phyloP scores from a whole-genome alignment of 1,139 yeast genomes.

The Trichomonascaceae sp. region DNA sequence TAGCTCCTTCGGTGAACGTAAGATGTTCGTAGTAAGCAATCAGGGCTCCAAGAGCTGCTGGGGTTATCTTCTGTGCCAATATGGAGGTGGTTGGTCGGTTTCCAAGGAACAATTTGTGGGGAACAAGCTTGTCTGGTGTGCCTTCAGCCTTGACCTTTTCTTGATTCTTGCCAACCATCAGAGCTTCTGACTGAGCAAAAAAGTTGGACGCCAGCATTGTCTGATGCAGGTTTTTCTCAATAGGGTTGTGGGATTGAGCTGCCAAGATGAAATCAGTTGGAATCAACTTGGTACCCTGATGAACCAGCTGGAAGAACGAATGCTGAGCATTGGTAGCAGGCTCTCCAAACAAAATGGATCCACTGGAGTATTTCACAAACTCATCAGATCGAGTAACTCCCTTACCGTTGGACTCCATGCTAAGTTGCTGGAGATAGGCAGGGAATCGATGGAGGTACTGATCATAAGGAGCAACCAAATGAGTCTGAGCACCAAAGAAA shows the following conservation, averaged over 20 bases:
- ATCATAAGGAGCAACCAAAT: slow-evolving; percentile 95
- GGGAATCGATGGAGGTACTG: slow-evolving; percentile 99
- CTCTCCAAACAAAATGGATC: slow-evolving; percentile 93
- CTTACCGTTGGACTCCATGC: slow-evolving; percentile 99
- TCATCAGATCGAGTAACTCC: slow-evolving; percentile 88
- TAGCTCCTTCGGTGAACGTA: slow-evolving; percentile 96
- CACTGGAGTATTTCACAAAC: slow-evolving; percentile 91
- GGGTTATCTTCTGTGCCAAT: slow-evolving; percentile 91
- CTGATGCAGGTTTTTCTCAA: slow-evolving; percentile 90
- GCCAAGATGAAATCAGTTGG: slow-evolving; percentile 96
- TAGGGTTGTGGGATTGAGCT: slow-evolving; percentile 97
- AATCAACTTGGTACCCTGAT: slow-evolving; percentile 96
- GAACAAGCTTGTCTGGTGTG: slow-evolving; percentile 71
- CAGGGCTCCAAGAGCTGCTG: slow-evolving; percentile 90
- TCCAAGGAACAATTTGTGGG: slow-evolving; percentile 95
- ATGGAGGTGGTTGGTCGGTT: slow-evolving; percentile 99
- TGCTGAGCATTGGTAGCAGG: slow-evolving; percentile 99
- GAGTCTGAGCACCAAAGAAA: slow-evolving; percentile 97
- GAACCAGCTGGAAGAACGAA: slow-evolving; percentile 98
- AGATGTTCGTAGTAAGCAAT: slow-evolving; percentile 97
- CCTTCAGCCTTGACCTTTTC: slow-evolving; percentile 85
- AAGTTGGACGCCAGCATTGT: slow-evolving; percentile 96
- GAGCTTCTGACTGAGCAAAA: slow-evolving; percentile 97
- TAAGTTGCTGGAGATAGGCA: slow-evolving; percentile 95
- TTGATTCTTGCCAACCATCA: slow-evolving; percentile 91